Evolutionary conservation across 805 yeast species (phyloP), one percentile per base, ranked within the genome.

Genomic region (Starmerella scarabaei): DNA sequence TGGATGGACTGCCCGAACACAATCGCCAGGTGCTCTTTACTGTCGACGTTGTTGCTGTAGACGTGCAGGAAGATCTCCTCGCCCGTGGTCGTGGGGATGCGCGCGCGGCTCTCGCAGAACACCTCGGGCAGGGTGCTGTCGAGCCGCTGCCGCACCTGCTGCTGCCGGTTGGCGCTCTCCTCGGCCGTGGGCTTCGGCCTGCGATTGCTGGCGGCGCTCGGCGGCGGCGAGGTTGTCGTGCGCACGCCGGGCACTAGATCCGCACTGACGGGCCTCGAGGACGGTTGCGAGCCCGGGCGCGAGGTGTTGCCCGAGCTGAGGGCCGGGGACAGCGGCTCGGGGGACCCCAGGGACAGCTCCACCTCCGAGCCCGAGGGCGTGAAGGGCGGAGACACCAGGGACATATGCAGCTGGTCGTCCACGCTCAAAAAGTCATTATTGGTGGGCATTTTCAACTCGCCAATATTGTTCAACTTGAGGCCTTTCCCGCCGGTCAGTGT

Each of bases 71-170:
- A 91, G 37, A 88, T 85, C 56, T 91, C 98, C 1, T 93, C 85
- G 3, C 96, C 97, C 39, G 77, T 76, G 1, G 94, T 85, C 3
- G 99, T 91, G 36, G 98, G 98, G 40, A 91, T 88, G 44, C 99
- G 68, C 2, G 98, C 98, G 39, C 98, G 68, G 4, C 94, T 94
- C 38, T 84, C 72, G 59, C 98, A 91, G 53, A 72, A 71, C 11
- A 91, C 97, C 20, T 58, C 51, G 1, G 97, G 97, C 45, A 88
- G 64, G 16, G 42, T 53, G 11, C 50, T 45, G 15, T 51, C 53
- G n/a, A 49, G 46, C 37, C 27, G 23, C 7, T 42, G 30, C 1
- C 47, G 40, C 23, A 42, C 38, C 14, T 18, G 19, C 21, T 40
- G 40, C 33, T 20, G 3, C n/a, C n/a, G n/a, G 35, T 12, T 16